A percentile compares a stretch with the other conserved stretches of the same genome.
phyloP scores from a whole-genome alignment of 345 rosid genomes.

The Boechera stricta region DNA sequence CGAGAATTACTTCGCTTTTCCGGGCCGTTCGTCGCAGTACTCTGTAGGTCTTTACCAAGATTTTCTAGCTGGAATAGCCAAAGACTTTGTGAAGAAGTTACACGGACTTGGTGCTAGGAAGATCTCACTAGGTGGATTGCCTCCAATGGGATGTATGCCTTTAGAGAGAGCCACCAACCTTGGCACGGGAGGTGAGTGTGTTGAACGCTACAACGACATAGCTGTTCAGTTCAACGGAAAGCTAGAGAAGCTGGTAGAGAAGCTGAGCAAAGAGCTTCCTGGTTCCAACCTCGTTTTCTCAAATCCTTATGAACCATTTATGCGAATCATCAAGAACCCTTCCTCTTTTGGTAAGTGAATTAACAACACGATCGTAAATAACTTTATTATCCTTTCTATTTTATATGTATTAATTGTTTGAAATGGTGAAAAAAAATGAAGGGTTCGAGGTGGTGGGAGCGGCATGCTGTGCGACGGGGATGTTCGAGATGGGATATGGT shows the following conservation, averaged over 20 bases:
- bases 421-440: neutral
- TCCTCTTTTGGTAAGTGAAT: conserved; percentile 45
- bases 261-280: conserved; percentile 52
- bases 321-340: conserved; percentile 52
- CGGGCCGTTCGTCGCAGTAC: conserved; percentile 52
- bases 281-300: conserved; percentile 54
- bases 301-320: conserved; percentile 49
- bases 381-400: neutral
- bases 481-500: conserved; percentile 83
- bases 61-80: conserved; percentile 52
- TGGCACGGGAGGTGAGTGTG: conserved; percentile 48
- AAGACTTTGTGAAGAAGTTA: conserved; percentile 49
- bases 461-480: conserved; percentile 78
- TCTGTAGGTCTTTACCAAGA: conserved; percentile 48
- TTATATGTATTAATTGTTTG: neutral
- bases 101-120: conserved; percentile 61
- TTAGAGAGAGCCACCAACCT: conserved; percentile 63
- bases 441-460: conserved; percentile 54
- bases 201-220: conserved; percentile 51
- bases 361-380: neutral
- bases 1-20: conserved; percentile 60
- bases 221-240: conserved; percentile 58
- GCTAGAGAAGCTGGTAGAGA: conserved; percentile 42
- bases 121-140: conserved; percentile 64
- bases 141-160: conserved; percentile 78